Evolutionary conservation across 2,329 filamentous ascomycete genomes (phyloP).

Genomic region (Venturia oleaginea): DNA sequence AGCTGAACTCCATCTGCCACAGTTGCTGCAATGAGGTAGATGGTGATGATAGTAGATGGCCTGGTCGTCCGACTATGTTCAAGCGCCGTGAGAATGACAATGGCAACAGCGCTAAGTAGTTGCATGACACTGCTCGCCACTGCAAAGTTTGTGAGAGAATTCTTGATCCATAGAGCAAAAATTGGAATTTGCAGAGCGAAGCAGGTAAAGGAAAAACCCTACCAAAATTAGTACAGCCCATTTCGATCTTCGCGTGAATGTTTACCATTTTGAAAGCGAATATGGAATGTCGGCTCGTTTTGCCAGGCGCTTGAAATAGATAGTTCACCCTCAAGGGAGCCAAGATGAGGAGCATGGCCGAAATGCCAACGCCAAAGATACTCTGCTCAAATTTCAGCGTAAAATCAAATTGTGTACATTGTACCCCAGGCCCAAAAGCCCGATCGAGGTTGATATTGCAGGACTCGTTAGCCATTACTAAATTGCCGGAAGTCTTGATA

Average conservation of each 20-base stretch:
- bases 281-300: background rate
- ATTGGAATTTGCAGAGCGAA: constrained; percentile 16
- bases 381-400: constrained; percentile 20
- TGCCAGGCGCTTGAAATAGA: background rate
- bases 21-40: constrained; percentile 3
- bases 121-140: background rate
- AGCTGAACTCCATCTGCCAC: constrained; percentile 17
- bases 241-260: background rate
- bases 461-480: background rate
- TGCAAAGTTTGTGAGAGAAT: background rate
- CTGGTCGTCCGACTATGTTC: constrained; percentile 7
- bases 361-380: constrained; percentile 18
- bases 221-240: background rate
- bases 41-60: background rate
- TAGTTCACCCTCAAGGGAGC: background rate
- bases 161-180: constrained; percentile 16
- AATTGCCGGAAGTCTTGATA: background rate
- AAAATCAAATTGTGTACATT: constrained; percentile 19
- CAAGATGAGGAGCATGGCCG: constrained; percentile 17
- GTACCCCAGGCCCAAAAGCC: constrained; percentile 17
- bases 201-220: background rate
- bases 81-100: background rate
- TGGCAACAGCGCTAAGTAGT: background rate
- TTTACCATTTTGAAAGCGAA: constrained; percentile 7
- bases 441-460: constrained; percentile 14